Base-by-base conservation (phyloP, 1,284 basidiomycete genomes). In the Chalciporus sp. region DNA sequence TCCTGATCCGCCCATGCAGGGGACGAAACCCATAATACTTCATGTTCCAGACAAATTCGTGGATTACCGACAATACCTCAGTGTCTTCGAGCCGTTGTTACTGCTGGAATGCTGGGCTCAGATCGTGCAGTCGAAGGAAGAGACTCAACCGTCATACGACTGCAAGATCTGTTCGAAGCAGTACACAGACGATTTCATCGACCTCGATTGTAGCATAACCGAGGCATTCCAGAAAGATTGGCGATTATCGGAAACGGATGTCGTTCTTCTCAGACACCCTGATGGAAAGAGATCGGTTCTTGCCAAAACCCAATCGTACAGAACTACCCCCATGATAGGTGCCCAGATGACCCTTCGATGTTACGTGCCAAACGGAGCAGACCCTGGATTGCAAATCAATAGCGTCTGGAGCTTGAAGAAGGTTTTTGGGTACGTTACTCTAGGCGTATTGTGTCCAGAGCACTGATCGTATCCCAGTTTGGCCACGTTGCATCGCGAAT, bases 101-200 rank as follows among this genome's bases (percentile, higher is more conserved):
- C 74, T 95, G 29, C 79, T 93, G 56, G 97, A 99, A 72, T 88
- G 92, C 58, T 98, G 97, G 95, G 85, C 90, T 28, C 94, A 98
- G 65, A 81, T 98, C 52, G 67, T 77, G 33, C 83, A 92, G 66
- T 84, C 93, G 28, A 90, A 92, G 63, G 85, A 90, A 53, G 82
- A 86, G 50, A 64, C 66, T 6, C 77, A 76, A 39, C 80, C 85
- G 9, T 71, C 73, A 1, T 80, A 85, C 53, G 75, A 80, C 19
- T 82, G 80, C 70, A 82, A 79, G 53, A 78, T 94, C 42, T 75
- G 74, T 31, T 81, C 82, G 12, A 83, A 88, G 20, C 80, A 82
- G 58, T 88, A 82, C 61, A 78, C 81, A 3, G 86, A 92, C 62
- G 83, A 86, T 56, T 93, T 86, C 74, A 65, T 91, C 20, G 87